A percentile compares a stretch with the other conserved stretches of the same genome.
phyloP scores from a whole-genome alignment of 31 red algal species.

The Pterothamnion heteromorphum region DNA sequence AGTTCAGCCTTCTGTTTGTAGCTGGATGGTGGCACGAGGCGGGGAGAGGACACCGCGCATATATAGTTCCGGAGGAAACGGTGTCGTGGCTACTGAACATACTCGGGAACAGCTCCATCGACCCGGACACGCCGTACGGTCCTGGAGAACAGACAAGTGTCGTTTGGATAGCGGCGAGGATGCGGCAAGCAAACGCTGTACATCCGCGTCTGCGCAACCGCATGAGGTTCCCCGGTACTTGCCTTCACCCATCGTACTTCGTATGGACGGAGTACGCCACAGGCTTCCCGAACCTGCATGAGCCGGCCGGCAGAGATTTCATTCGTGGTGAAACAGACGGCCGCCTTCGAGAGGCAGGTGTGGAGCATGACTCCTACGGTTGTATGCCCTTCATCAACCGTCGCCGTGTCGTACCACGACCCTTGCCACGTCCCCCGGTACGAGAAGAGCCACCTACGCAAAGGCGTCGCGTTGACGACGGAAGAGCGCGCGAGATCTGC shows the following conservation, averaged over 20 bases:
- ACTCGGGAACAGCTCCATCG: neutral
- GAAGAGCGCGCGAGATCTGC: no score
- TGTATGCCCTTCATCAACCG: neutral
- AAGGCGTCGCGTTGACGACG: no score
- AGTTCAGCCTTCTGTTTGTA: neutral
- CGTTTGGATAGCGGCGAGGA: neutral
- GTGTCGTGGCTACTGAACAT: neutral
- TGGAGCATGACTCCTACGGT: neutral
- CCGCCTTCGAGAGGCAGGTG: neutral
- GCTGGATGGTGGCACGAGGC: neutral
- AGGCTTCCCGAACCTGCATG: neutral
- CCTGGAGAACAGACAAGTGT: neutral
- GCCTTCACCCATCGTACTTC: neutral
- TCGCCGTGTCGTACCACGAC: neutral
- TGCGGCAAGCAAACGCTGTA: neutral
- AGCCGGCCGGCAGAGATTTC: neutral
- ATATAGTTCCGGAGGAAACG: neutral
- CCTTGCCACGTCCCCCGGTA: neutral
- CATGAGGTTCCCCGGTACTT: neutral
- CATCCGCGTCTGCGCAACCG: neutral
- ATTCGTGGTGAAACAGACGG: neutral
- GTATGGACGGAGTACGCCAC: neutral
- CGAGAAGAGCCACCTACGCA: no score
- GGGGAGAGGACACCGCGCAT: neutral
- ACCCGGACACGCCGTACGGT: no score